Base-by-base conservation (phyloP, 108 stramenopile genomes). In the Seminavis robusta region DNA sequence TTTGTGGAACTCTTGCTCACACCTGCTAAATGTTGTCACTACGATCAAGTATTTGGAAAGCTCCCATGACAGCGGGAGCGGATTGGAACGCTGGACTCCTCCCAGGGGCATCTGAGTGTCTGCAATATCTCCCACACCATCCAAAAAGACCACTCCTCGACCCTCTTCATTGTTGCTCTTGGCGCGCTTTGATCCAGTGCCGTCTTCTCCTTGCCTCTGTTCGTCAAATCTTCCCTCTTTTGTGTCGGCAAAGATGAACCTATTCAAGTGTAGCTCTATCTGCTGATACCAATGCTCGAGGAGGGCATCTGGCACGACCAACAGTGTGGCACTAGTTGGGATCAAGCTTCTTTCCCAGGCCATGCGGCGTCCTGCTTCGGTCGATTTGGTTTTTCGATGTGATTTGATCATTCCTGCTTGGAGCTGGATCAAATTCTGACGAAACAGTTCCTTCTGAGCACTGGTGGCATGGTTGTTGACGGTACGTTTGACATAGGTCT, bases 201-300 rank as follows among this genome's bases (percentile, higher is more conserved):
- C 50, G 26, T 15, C 47, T 13, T 19, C 43, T 15, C 29, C 57
- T 29, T 44, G 45, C 0, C 46, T 29, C 6, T 3, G 45, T 9
- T 28, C 46, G n/a, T 36, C 60, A 34, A 2, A 5, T 10, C 4
- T 13, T 41, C 10, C 19, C 36, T 0, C 19, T 13, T n/a, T 0
- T 49, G 13, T 52, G 24, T 73, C 72, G 2, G 59, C 76, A 57
- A 81, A 73, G 26, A 63, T 37, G 20, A 48, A 45, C 31, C 77
- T 23, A 33, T 77, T 67, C 20, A 81, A 49, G 54, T 90, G 86
- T 24, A 63, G 26, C 16, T 37, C 38, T 31, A 87, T 71, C 63
- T 90, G 88, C 16, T 84, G 77, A 3, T 59, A 51, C 86, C 88
- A 90, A 56, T 90, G 88, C 46, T 85, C 84, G 15, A 90, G 50